phyloP scores from a whole-genome alignment of 352 stramenopile species.

The Phytophthora parvispora region DNA sequence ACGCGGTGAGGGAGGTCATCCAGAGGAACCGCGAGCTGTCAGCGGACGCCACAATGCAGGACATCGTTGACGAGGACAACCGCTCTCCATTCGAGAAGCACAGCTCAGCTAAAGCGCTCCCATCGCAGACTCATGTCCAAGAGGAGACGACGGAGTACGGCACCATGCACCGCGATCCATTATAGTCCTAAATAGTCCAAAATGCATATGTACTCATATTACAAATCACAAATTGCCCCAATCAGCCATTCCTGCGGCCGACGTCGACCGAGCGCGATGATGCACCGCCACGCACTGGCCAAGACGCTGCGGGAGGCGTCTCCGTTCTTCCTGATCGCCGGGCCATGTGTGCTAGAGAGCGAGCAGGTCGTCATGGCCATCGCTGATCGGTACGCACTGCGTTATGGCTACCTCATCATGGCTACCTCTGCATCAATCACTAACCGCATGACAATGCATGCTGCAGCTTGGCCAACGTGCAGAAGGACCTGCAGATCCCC shows the following conservation, averaged over 20 bases:
- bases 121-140: background rate
- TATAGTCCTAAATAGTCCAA: slow-evolving; percentile 24
- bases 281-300: slow-evolving; percentile 64
- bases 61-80: background rate
- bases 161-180: slow-evolving; percentile 17
- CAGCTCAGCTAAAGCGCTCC: background rate
- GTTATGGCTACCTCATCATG: background rate
- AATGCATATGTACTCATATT: slow-evolving; percentile 13
- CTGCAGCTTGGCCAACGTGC: slow-evolving; percentile 63
- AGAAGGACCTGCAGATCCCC: slow-evolving; percentile 70
- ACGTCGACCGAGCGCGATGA: slow-evolving; percentile 10
- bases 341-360: slow-evolving; percentile 86
- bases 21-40: slow-evolving; percentile 34
- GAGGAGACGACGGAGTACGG: slow-evolving; percentile 26
- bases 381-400: slow-evolving; percentile 56
- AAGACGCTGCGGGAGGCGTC: slow-evolving; percentile 60
- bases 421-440: background rate
- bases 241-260: slow-evolving; percentile 9
- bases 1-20: slow-evolving; percentile 42
- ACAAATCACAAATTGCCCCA: slow-evolving; percentile 16
- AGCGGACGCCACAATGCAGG: slow-evolving; percentile 3
- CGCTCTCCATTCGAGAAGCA: slow-evolving; percentile 17
- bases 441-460: too few species aligned
- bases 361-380: slow-evolving; percentile 75
- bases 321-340: slow-evolving; percentile 90